Evolutionary conservation across 805 yeast genomes (phyloP).

Genomic region (Kazachstania viticola): DNA sequence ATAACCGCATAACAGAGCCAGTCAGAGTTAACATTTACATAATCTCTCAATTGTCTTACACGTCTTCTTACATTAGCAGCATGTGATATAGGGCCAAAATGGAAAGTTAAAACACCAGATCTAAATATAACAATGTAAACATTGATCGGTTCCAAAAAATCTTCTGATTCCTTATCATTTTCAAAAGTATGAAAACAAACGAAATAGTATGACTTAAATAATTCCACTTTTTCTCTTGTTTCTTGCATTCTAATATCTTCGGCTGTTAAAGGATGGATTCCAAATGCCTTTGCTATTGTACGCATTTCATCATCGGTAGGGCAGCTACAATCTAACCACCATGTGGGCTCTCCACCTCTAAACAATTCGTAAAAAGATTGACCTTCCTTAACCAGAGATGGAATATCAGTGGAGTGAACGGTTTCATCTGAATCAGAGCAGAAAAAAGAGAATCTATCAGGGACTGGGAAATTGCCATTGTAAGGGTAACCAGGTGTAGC

Average conservation of each 20-base stretch:
- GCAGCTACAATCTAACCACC: conserved; percentile 94
- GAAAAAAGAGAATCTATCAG: conserved; percentile 78
- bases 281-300: conserved; percentile 82
- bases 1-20: conserved; percentile 76
- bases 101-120: conserved; percentile 58
- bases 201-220: conserved; percentile 81
- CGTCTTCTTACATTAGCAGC: conserved; percentile 73
- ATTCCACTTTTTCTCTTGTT: conserved; percentile 92
- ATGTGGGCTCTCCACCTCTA: conserved; percentile 59
- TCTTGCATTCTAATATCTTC: conserved; percentile 96
- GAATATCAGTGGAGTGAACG: conserved; percentile 77
- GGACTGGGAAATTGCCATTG: conserved; percentile 26
- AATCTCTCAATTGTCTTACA: conserved; percentile 67
- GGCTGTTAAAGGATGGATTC: conserved; percentile 94
- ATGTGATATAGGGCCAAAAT: conserved; percentile 55
- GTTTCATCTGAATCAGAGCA: conserved; percentile 77
- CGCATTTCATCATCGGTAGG: conserved; percentile 96
- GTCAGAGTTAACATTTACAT: conserved; percentile 67
- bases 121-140: conserved; percentile 64
- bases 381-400: conserved; percentile 58
- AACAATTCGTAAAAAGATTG: conserved; percentile 60
- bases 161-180: conserved; percentile 67
- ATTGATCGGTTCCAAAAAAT: conserved; percentile 70
- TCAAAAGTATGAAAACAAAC: conserved; percentile 97
- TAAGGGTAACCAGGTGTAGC: neutral